Conservation (phyloP, 345 rosid genomes). For the Clausena lansium region DNA sequence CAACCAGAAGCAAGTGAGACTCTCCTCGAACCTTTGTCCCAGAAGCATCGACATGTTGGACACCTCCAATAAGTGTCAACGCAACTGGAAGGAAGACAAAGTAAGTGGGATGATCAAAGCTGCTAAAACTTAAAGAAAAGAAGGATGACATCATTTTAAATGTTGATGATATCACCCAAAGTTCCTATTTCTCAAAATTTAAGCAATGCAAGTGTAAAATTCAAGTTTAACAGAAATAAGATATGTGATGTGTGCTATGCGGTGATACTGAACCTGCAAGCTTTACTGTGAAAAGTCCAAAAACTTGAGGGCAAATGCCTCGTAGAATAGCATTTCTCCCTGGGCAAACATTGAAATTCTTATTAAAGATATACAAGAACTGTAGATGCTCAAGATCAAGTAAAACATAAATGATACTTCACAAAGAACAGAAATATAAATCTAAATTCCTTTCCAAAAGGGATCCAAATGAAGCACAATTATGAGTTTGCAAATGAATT, state of each 20-base stretch:
- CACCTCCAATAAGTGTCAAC: slow-evolving; percentile 90
- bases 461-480: not conserved
- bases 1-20: slow-evolving; percentile 94
- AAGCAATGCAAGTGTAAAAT: not conserved
- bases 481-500: not conserved
- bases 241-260: not conserved
- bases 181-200: not conserved
- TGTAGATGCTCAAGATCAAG: not conserved
- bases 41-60: slow-evolving; percentile 93
- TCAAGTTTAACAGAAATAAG: slow-evolving; percentile 13
- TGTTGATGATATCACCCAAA: not conserved
- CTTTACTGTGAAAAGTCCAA: slow-evolving; percentile 99
- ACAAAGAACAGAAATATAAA: not conserved
- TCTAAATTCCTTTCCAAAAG: not conserved
- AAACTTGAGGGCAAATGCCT: slow-evolving; percentile 91
- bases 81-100: slow-evolving; percentile 54
- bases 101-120: not conserved
- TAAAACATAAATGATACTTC: not conserved
- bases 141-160: not conserved
- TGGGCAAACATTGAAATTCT: slow-evolving; percentile 9
- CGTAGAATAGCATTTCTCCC: slow-evolving; percentile 87
- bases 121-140: not conserved
- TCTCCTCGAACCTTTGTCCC: slow-evolving; percentile 96
- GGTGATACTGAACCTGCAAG: slow-evolving; percentile 66
- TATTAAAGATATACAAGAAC: not conserved